Evolutionary conservation across 1,139 yeast genomes (phyloP).

Genomic region (Saccharomyces uvarum): DNA sequence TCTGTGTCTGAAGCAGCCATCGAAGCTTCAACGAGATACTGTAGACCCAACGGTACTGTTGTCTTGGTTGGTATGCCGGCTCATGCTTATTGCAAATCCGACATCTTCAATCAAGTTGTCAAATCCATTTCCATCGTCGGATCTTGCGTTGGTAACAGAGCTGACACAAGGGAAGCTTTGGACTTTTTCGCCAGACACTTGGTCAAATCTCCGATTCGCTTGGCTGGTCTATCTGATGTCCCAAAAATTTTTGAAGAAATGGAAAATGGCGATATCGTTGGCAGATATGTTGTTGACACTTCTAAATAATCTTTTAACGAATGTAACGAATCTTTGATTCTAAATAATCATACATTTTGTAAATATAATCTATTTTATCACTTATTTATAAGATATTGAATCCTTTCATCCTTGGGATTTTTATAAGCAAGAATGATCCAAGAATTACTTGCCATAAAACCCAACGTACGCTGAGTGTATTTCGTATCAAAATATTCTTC

Average conservation of each 20-base stretch:
- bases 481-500: no score
- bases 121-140: constrained; percentile 51
- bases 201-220: constrained; percentile 53
- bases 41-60: constrained; percentile 68
- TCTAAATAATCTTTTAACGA: constrained; percentile 21
- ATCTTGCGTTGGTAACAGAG: constrained; percentile 67
- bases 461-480: no score
- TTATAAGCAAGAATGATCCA: not conserved
- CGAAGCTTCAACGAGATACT: constrained; percentile 58
- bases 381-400: not conserved
- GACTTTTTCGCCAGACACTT: constrained; percentile 60
- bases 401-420: not conserved
- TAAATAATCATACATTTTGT: not conserved
- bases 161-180: constrained; percentile 61
- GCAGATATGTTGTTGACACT: constrained; percentile 60
- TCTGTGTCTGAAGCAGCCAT: constrained; percentile 73
- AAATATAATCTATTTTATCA: not conserved
- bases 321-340: not conserved
- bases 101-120: constrained; percentile 51
- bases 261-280: constrained; percentile 55
- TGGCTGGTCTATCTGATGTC: constrained; percentile 52
- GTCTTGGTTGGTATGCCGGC: constrained; percentile 79
- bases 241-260: constrained; percentile 48
- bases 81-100: constrained; percentile 52
- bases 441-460: no score